Evolutionary conservation across 2,329 filamentous ascomycete genomes (phyloP).

Genomic region (Verticillium isaacii): DNA sequence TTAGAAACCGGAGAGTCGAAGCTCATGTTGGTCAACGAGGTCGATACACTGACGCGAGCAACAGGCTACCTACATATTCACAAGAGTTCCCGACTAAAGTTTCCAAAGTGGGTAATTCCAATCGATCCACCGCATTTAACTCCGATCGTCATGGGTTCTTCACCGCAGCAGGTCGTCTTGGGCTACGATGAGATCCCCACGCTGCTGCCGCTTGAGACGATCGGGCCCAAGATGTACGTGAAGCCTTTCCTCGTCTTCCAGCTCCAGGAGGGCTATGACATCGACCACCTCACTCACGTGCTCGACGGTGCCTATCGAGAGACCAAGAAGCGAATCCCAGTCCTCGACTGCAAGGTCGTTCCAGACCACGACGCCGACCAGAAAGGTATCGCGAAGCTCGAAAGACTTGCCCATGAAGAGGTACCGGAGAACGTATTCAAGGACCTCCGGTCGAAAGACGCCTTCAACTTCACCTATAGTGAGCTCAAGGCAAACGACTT

Average conservation of each 20-base stretch:
- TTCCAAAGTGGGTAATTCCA: not conserved
- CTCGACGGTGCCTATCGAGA: not conserved
- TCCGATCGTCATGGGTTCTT: not conserved
- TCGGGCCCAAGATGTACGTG: constrained; percentile 5
- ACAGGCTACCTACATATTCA: not conserved
- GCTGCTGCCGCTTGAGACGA: constrained; percentile 7
- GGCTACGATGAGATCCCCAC: not conserved
- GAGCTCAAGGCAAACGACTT: constrained; percentile 6
- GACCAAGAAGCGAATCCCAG: constrained; percentile 1
- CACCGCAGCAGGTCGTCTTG: not conserved
- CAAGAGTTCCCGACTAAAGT: not conserved
- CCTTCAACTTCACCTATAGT: constrained; percentile 1
- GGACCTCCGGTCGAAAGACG: constrained; percentile 2
- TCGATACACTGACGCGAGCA: not conserved
- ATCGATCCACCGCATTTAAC: not conserved
- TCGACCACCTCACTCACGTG: constrained; percentile 1
- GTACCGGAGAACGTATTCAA: constrained; percentile 1
- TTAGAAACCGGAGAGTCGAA: not conserved
- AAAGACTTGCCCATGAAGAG: not conserved
- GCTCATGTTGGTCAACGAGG: not conserved
- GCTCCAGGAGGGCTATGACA: constrained; percentile 3
- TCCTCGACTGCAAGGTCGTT: constrained; percentile 4
- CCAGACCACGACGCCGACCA: constrained; percentile 4
- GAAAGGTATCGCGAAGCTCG: constrained; percentile 2
- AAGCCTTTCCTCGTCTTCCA: constrained; percentile 4